These are phyloP conservation scores for Hericium rajendrae DNA, from an alignment of 768 basidiomycete genomes.

Conservation along the genomic window DNA sequence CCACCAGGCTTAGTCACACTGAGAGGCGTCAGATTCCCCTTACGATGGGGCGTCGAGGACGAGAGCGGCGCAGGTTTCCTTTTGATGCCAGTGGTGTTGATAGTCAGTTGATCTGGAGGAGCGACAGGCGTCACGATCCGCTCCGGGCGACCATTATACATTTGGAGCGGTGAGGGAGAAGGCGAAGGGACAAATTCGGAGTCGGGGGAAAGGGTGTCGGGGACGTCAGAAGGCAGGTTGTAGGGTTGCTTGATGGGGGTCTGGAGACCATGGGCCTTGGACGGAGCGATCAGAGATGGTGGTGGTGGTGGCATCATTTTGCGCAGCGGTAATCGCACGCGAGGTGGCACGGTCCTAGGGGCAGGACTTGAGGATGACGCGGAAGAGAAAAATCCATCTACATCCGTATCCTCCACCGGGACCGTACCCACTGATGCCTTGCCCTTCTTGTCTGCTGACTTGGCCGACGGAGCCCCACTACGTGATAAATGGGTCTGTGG, in stretches of 20 bases:
- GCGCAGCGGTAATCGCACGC: conserved; percentile 1
- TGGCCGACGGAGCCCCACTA: neutral
- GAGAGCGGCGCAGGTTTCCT: conserved; percentile 13
- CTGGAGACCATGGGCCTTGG: neutral
- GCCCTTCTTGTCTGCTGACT: neutral
- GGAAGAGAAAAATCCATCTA: conserved; percentile 10
- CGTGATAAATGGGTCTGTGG: neutral
- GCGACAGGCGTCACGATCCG: neutral
- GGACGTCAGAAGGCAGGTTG: neutral
- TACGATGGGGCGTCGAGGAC: conserved; percentile 12
- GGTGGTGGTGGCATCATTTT: conserved; percentile 1
- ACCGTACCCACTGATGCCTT: neutral
- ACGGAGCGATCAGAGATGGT: neutral
- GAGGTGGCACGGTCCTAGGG: neutral
- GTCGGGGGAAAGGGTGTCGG: neutral
- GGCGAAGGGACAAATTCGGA: neutral
- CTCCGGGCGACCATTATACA: neutral
- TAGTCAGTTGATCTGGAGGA: neutral
- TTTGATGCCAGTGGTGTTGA: conserved; percentile 8
- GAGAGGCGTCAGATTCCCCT: conserved; percentile 13
- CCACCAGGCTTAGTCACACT: conserved; percentile 10
- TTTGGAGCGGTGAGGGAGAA: neutral
- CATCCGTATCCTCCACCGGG: conserved; percentile 12
- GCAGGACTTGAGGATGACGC: conserved; percentile 2
- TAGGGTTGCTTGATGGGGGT: neutral